Evolutionary conservation across 768 basidiomycete genomes (phyloP), one percentile per base, ranked within the genome.

Genomic region (Phylloporus scabripes): DNA sequence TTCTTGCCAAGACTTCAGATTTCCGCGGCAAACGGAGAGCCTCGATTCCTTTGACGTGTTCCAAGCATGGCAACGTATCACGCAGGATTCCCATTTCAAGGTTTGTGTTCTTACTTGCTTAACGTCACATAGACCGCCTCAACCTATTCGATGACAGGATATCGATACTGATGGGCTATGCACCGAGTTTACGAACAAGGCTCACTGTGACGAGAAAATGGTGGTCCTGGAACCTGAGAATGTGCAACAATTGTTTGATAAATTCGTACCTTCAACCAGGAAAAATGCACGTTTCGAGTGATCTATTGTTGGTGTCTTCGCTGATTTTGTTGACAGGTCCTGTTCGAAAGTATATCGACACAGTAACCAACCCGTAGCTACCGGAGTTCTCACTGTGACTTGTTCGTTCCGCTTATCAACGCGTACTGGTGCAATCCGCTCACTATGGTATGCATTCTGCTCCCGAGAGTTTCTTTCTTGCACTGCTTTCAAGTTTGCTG

Each of bases 201-300:
- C 90, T 40, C 76, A 80, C 38, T 92, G 90, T 60, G 89, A 91
- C 53, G 90, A 90, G 32, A 81, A 80, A 23, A 88, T 86, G 70
- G 85, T 90, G 34, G 89, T 91, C 17, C 67, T 92, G 41, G 86
- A 79, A 51, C 73, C 74, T 7, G 65, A 71, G 51, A 67, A 72
- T 32, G 70, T 77, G 49, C 67, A 64, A 46, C 68, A 72, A 34
- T 65, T 77, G 42, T 67, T 78, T 52, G 72, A 75, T 54, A 67
- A 59, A 40, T 68, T 77, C 24, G 7, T 4, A 26, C 24, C 24
- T 4, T 7, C 24, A 26, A 26, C 24, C 7, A 7, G 24, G 24
- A n/a, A n/a, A n/a, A n/a, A n/a, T n/a, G n/a, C n/a, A n/a, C n/a
- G n/a, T n/a, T n/a, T n/a, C n/a, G n/a, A n/a, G n/a, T n/a, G n/a